Evolutionary conservation across 202 grass and related monocot species (phyloP).

Genomic region (Elaeis oleifera): DNA sequence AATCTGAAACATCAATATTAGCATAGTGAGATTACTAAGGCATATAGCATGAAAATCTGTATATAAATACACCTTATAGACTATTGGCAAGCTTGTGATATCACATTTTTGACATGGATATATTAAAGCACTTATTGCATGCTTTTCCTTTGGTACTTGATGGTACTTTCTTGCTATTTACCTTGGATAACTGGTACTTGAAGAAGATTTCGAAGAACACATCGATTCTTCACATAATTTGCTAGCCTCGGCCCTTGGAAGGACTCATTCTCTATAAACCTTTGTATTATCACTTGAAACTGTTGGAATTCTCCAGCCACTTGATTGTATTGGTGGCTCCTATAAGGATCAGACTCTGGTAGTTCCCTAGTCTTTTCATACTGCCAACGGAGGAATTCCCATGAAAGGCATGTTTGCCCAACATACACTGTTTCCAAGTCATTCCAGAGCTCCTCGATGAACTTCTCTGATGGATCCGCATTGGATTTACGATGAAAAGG

Average conservation of each 20-base stretch:
- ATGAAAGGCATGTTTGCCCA: conserved; percentile 84
- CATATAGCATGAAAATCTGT: no score
- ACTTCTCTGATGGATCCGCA: conserved; percentile 47
- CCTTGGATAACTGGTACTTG: conserved; percentile 85
- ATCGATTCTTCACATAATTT: conserved; percentile 79
- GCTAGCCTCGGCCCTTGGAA: conserved; percentile 84
- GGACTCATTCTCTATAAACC: conserved; percentile 77
- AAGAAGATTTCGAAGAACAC: conserved; percentile 63
- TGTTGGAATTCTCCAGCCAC: conserved; percentile 95
- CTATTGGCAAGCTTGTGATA: no score
- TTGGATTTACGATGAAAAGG: conserved; percentile 39
- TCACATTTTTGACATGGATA: no score
- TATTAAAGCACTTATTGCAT: no score
- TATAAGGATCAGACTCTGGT: conserved; percentile 63
- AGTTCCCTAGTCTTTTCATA: conserved; percentile 69
- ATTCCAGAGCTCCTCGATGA: conserved; percentile 64
- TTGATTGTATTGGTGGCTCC: conserved; percentile 71
- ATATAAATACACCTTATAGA: no score
- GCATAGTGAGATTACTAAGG: no score
- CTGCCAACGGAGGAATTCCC: conserved; percentile 96
- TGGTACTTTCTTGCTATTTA: conserved; percentile 10
- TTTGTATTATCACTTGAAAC: conserved; percentile 78
- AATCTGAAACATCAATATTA: no score
- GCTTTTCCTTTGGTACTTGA: no score
- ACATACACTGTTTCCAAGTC: conserved; percentile 89